phyloP scores from a whole-genome alignment of 768 basidiomycete species.

The Termitomyces sp. region DNA sequence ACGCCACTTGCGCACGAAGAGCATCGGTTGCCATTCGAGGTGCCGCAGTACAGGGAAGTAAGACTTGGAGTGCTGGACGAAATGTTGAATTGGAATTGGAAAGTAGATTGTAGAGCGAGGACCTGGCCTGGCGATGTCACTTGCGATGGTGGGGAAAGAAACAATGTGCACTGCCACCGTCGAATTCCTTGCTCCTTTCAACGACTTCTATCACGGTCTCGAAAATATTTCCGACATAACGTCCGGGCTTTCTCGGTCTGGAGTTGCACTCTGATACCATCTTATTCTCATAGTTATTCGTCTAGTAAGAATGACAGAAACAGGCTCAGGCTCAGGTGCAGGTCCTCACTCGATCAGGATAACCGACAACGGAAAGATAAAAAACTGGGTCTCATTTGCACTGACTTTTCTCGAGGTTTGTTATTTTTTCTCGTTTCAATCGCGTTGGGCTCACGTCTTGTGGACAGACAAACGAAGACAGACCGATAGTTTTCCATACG shows the following conservation, averaged over 20 bases:
- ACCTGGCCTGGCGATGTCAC: background rate
- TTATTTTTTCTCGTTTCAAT: background rate
- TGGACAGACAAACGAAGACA: constrained; percentile 44
- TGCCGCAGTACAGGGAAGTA: background rate
- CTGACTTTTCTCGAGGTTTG: constrained; percentile 54
- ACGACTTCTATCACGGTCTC: background rate
- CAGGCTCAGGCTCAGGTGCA: background rate
- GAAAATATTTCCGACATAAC: background rate
- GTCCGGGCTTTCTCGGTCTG: background rate
- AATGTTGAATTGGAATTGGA: background rate
- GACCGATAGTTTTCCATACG: constrained; percentile 58
- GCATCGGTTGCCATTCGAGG: constrained; percentile 56
- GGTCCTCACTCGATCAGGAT: constrained; percentile 44
- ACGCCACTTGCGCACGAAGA: constrained; percentile 60
- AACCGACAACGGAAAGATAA: constrained; percentile 55
- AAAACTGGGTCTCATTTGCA: constrained; percentile 49
- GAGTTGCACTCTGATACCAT: background rate
- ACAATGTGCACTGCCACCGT: constrained; percentile 8
- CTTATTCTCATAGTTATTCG: background rate
- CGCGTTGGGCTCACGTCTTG: background rate
- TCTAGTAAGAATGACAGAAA: background rate
- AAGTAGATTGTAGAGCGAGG: background rate
- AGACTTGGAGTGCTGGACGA: background rate
- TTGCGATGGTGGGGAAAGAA: too few relatives aligned
- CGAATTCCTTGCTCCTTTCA: background rate